Percentiles rank a stretch among this genome's conserved stretches.
These are phyloP conservation scores for Hymenoscyphus scutula DNA, from an alignment of 2,329 filamentous ascomycete genomes.

Conservation along the genomic window DNA sequence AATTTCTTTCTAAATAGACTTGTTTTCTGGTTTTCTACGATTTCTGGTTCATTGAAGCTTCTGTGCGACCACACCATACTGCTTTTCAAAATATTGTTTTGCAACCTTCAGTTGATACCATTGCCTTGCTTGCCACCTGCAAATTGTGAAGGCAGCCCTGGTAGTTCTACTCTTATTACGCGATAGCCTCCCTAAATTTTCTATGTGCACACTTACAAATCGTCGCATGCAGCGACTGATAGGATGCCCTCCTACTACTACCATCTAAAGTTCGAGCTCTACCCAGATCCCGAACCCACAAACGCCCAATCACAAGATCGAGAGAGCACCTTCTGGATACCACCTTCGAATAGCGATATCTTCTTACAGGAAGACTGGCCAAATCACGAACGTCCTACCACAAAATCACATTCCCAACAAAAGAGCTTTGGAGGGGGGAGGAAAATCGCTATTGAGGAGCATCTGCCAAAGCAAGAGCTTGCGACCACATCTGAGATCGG, in stretches of 20 bases:
- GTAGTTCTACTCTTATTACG: background rate
- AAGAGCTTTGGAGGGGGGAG: background rate
- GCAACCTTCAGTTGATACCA: background rate
- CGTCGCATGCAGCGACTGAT: constrained; percentile 3
- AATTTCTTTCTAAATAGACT: background rate
- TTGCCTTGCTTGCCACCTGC: background rate
- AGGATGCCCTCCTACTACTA: constrained; percentile 52
- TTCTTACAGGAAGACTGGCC: constrained; percentile 31
- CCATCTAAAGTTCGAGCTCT: constrained; percentile 66
- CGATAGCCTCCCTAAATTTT: constrained; percentile 1
- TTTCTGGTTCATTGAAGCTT: background rate
- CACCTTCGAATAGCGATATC: constrained; percentile 47
- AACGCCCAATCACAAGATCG: constrained; percentile 10
- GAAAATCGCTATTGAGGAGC: background rate
- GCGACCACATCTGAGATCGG: background rate
- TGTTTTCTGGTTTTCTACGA: background rate
- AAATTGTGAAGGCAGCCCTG: background rate
- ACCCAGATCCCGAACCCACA: constrained; percentile 35
- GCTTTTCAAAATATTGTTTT: background rate
- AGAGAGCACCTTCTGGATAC: constrained; percentile 47
- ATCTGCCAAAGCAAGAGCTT: background rate
- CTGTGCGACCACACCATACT: background rate
- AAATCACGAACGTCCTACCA: constrained; percentile 19
- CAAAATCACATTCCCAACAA: background rate
- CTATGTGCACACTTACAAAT: background rate